Evolutionary conservation across 1,284 basidiomycete species (phyloP).

Genomic region (Ustilago xerochloae): DNA sequence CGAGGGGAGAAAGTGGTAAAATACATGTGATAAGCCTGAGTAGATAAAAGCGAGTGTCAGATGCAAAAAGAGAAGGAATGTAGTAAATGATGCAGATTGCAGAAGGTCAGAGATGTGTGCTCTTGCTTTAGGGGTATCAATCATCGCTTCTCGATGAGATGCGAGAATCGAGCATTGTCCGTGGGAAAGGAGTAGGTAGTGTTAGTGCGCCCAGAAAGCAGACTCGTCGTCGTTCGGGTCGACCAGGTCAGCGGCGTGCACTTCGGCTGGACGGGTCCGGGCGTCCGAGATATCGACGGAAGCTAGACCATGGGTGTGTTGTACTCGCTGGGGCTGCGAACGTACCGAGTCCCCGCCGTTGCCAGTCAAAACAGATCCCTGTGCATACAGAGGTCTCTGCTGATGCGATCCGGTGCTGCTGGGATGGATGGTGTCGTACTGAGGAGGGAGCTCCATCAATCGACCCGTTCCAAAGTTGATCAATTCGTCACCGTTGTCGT

Average conservation of each 20-base stretch:
- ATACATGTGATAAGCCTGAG: background rate
- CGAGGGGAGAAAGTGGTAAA: background rate
- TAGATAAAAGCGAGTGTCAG: no score
- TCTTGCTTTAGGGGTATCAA: constrained; percentile 2
- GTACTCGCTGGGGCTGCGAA: constrained; percentile 5
- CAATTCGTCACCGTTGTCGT: constrained; percentile 46
- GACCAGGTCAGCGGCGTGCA: constrained; percentile 42
- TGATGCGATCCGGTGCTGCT: constrained; percentile 1
- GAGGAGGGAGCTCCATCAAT: constrained; percentile 55
- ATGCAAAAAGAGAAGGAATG: no score
- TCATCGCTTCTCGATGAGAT: background rate
- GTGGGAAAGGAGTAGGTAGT: background rate
- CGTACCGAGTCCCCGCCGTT: constrained; percentile 2
- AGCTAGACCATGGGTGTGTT: constrained; percentile 16
- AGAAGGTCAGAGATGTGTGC: background rate
- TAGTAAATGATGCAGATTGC: no score
- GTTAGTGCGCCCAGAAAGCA: constrained; percentile 42
- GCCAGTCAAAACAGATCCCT: background rate
- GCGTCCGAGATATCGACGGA: constrained; percentile 40
- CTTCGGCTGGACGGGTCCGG: constrained; percentile 16
- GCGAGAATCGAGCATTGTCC: background rate
- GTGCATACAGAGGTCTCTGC: constrained; percentile 12
- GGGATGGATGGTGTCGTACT: constrained; percentile 54
- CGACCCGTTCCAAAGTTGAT: constrained; percentile 19
- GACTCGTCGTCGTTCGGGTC: constrained; percentile 44